These are phyloP conservation scores for Echites panduratus DNA, from an alignment of 257 asterid genomes.

Conservation along the genomic window DNA sequence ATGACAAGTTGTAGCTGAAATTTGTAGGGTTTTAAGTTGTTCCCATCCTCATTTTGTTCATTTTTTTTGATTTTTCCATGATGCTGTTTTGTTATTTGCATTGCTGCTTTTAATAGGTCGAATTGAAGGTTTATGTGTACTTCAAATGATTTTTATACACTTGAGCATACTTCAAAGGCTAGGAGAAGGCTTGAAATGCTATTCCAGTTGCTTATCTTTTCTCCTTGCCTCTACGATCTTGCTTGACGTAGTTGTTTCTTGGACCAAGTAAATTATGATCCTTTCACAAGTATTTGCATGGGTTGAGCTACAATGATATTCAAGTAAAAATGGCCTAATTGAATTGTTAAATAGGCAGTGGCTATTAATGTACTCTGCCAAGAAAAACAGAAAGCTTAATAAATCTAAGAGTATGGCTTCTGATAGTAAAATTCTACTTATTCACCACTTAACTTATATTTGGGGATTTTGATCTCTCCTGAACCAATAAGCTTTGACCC, in stretches of 20 bases:
- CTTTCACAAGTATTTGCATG: conserved; percentile 70
- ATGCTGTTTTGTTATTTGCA: not conserved
- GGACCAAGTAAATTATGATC: conserved; percentile 56
- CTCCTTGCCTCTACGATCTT: not conserved
- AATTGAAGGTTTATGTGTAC: not conserved
- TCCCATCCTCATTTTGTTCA: not conserved
- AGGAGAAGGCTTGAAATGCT: not conserved
- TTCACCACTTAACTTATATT: conserved; percentile 3
- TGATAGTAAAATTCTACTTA: not conserved
- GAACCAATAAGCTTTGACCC: not conserved
- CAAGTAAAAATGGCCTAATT: not conserved
- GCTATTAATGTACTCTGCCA: not conserved
- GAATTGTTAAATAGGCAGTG: not conserved
- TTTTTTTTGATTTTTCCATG: not conserved
- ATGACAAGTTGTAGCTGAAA: conserved; percentile 58
- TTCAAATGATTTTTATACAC: not conserved
- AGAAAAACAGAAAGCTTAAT: not conserved
- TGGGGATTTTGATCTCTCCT: too few species aligned
- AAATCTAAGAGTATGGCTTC: not conserved
- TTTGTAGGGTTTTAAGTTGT: not conserved
- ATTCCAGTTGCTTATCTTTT: not conserved
- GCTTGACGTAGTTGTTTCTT: not conserved
- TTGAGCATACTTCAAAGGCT: too few species aligned
- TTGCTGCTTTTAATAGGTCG: not conserved
- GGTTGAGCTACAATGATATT: conserved; percentile 1